Evolutionary conservation across 768 basidiomycete species (phyloP).

Genomic region (Lentinula sp.): DNA sequence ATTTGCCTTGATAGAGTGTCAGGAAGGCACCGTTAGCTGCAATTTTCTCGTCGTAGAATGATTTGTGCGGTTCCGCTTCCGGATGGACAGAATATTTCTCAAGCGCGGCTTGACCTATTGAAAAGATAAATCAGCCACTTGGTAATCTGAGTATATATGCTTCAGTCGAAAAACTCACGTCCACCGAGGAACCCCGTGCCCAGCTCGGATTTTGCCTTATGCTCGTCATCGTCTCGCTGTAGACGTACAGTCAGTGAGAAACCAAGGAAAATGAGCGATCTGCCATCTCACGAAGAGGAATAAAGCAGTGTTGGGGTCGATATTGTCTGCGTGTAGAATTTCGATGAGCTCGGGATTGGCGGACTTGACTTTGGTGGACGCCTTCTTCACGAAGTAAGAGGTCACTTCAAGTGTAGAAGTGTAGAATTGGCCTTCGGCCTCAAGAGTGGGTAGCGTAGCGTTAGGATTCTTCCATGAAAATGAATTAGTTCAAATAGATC

Average conservation of each 20-base stretch:
- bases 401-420: constrained; percentile 35
- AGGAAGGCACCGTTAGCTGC: constrained; percentile 32
- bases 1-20: constrained; percentile 33
- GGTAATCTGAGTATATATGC: background rate
- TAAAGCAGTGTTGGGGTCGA: constrained; percentile 49
- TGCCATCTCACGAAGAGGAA: constrained; percentile 26
- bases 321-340: constrained; percentile 35
- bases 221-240: constrained; percentile 1
- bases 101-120: constrained; percentile 37
- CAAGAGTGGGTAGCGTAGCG: constrained; percentile 38
- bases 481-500: background rate
- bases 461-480: constrained; percentile 31
- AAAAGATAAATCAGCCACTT: background rate
- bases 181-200: constrained; percentile 26
- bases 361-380: constrained; percentile 27
- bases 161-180: constrained; percentile 25
- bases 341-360: constrained; percentile 23
- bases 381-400: constrained; percentile 31
- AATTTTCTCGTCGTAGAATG: constrained; percentile 39
- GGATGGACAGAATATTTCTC: constrained; percentile 26
- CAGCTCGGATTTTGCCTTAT: constrained; percentile 12
- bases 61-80: constrained; percentile 28
- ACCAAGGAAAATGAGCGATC: background rate
- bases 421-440: constrained; percentile 26
- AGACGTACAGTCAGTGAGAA: background rate